These are phyloP conservation scores for Curvularia hawaiiensis DNA, from an alignment of 2,329 filamentous ascomycete species.

Conservation along the genomic window DNA sequence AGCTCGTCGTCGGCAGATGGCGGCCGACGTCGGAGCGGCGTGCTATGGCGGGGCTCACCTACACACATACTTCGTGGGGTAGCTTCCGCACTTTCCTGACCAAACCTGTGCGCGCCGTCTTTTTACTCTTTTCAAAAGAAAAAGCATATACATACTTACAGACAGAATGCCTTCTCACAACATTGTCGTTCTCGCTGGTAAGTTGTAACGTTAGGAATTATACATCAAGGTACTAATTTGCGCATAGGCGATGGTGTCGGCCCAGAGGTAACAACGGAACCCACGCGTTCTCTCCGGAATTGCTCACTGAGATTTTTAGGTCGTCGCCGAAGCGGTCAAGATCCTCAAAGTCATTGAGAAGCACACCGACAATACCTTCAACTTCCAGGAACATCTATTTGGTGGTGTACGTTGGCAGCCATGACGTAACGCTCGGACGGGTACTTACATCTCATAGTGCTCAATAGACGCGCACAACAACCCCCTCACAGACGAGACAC, in stretches of 20 bases:
- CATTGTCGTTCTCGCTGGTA: conserved; percentile 50
- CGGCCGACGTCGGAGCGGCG: conserved; percentile 14
- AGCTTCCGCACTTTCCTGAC: conserved; percentile 10
- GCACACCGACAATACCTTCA: conserved; percentile 77
- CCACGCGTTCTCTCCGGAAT: conserved; percentile 1
- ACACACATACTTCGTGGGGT: conserved; percentile 9
- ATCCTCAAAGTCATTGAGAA: conserved; percentile 80
- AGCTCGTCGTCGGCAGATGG: conserved; percentile 4
- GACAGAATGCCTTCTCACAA: conserved; percentile 48
- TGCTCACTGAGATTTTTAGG: conserved; percentile 56
- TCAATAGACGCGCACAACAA: conserved; percentile 84
- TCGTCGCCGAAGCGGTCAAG: conserved; percentile 86
- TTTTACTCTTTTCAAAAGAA: neutral
- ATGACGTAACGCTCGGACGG: neutral
- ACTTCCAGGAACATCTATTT: conserved; percentile 86
- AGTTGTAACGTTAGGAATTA: conserved; percentile 11
- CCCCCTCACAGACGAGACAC: conserved; percentile 81
- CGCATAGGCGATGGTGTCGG: conserved; percentile 48
- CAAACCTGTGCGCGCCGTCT: conserved; percentile 5
- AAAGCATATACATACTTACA: neutral
- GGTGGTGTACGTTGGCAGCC: conserved; percentile 74
- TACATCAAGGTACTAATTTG: conserved; percentile 22
- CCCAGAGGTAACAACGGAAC: conserved; percentile 44
- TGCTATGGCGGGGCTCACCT: conserved; percentile 8
- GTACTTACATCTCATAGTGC: conserved; percentile 59